These are phyloP conservation scores for Saccharomycopsis sp. DNA, from an alignment of 805 yeast species.

Conservation along the genomic window DNA sequence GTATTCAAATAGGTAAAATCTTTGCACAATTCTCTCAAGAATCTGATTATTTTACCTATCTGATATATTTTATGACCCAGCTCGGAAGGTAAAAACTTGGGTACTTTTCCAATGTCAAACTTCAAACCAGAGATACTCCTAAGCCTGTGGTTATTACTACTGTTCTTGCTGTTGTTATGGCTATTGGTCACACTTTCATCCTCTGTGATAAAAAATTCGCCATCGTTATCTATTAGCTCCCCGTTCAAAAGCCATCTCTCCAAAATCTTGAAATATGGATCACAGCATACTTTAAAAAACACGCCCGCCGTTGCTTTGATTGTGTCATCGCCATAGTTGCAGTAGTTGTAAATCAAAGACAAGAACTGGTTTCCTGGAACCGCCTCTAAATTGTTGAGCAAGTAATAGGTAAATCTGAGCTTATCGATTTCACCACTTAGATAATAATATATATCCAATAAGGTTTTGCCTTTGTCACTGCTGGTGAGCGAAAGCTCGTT, in stretches of 20 bases:
- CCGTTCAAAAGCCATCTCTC: constrained; percentile 69
- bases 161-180: neutral
- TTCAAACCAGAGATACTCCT: constrained; percentile 25
- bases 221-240: constrained; percentile 42
- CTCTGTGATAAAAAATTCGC: constrained; percentile 54
- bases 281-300: constrained; percentile 40
- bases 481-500: constrained; percentile 36
- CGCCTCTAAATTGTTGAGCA: constrained; percentile 31
- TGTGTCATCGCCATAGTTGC: constrained; percentile 57
- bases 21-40: constrained; percentile 56
- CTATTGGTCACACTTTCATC: constrained; percentile 9
- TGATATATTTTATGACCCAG: constrained; percentile 45
- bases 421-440: constrained; percentile 46
- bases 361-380: constrained; percentile 46
- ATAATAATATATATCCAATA: constrained; percentile 28
- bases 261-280: constrained; percentile 56
- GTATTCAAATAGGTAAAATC: constrained; percentile 59
- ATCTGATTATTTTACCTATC: constrained; percentile 67
- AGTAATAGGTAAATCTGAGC: constrained; percentile 49
- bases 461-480: constrained; percentile 27
- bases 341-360: constrained; percentile 41
- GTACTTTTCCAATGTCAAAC: constrained; percentile 33
- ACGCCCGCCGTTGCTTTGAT: constrained; percentile 37
- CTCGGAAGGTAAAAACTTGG: constrained; percentile 36
- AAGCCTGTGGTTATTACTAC: neutral